Evolutionary conservation across 495 filamentous ascomycete genomes (phyloP).

Genomic region (Aspergillus homomorphus): DNA sequence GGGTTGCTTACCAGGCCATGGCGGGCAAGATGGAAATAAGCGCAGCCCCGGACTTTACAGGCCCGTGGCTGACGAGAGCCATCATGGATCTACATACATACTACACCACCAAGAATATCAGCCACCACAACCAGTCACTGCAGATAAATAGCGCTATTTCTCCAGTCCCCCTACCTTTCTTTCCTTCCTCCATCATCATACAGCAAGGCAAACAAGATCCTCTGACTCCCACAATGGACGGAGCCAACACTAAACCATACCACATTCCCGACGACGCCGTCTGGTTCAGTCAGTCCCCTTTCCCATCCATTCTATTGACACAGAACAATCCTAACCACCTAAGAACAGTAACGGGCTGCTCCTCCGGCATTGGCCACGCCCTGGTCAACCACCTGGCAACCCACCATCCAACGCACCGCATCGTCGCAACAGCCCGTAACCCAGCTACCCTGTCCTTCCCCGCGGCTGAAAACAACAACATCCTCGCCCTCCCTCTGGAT

Average conservation of each 20-base stretch:
- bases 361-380: slow-evolving; percentile 33
- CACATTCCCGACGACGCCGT: slow-evolving; percentile 44
- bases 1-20: background rate
- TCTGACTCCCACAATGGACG: slow-evolving; percentile 10
- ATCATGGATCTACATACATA: too few relatives aligned
- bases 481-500: slow-evolving; percentile 43
- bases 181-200: background rate
- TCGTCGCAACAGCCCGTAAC: slow-evolving; percentile 45
- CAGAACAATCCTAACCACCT: background rate
- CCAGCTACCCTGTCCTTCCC: slow-evolving; percentile 29
- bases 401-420: slow-evolving; percentile 28
- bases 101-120: background rate
- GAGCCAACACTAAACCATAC: slow-evolving; percentile 36
- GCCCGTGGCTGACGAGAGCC: background rate
- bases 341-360: slow-evolving; percentile 14
- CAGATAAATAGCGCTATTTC: background rate
- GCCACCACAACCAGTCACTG: background rate
- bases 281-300: slow-evolving; percentile 45
- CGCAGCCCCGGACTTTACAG: background rate
- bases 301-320: background rate
- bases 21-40: background rate
- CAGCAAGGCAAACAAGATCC: background rate
- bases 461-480: slow-evolving; percentile 15
- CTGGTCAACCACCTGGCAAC: slow-evolving; percentile 34
- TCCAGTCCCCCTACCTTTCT: background rate